Evolutionary conservation across 495 filamentous ascomycete genomes (phyloP).

Genomic region (Daldinia childiae): DNA sequence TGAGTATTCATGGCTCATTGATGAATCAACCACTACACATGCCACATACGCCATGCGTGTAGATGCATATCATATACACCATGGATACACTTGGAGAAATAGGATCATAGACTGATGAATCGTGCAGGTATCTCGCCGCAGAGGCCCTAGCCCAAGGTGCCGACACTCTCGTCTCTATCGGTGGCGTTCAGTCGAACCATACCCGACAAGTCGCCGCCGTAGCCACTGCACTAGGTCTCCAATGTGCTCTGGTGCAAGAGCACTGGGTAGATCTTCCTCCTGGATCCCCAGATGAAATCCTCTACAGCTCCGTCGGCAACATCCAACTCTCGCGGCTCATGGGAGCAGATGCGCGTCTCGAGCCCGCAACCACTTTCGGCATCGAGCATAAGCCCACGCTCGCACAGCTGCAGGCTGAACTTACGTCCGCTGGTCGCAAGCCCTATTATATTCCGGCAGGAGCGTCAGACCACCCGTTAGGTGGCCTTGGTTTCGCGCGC

Average conservation of each 20-base stretch:
- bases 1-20: constrained; percentile 43
- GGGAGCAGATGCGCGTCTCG: constrained; percentile 65
- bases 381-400: constrained; percentile 69
- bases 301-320: constrained; percentile 67
- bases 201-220: constrained; percentile 70
- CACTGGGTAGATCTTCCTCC: constrained; percentile 64
- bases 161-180: constrained; percentile 68
- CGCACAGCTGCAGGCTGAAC: constrained; percentile 56
- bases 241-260: constrained; percentile 67
- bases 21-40: neutral
- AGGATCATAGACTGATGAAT: neutral
- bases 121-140: constrained; percentile 59
- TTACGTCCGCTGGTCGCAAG: constrained; percentile 55
- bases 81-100: neutral
- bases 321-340: constrained; percentile 70
- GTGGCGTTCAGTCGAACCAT: constrained; percentile 73
- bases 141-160: constrained; percentile 64
- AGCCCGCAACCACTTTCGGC: constrained; percentile 59
- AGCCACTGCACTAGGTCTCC: constrained; percentile 61
- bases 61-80: neutral
- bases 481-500: constrained; percentile 70
- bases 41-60: neutral
- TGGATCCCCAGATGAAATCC: constrained; percentile 43
- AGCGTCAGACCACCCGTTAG: constrained; percentile 71
- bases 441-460: constrained; percentile 74